Evolutionary conservation across 2,329 filamentous ascomycete species (phyloP).

Genomic region (Colletotrichum acutatum): DNA sequence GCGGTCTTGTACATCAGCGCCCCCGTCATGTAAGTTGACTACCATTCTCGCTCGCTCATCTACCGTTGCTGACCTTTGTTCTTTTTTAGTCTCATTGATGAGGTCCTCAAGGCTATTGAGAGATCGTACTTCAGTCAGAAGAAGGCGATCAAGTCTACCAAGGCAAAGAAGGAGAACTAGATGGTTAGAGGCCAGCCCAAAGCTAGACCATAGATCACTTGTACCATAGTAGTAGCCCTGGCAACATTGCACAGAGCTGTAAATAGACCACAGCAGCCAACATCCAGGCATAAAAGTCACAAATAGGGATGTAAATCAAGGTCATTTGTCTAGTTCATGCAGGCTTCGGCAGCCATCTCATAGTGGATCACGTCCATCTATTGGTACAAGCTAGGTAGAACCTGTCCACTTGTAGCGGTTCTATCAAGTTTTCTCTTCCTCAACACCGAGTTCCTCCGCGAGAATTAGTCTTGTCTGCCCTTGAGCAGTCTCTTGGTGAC

Average conservation of each 20-base stretch:
- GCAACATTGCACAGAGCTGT: conserved; percentile 31
- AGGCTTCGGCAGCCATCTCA: conserved; percentile 24
- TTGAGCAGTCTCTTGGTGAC: conserved; percentile 98
- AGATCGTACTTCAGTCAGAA: conserved; percentile 71
- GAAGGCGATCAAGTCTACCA: conserved; percentile 49
- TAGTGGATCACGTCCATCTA: conserved; percentile 43
- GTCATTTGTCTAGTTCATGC: conserved; percentile 33
- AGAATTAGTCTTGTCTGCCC: conserved; percentile 87
- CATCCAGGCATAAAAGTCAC: conserved; percentile 3
- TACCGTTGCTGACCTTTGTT: conserved; percentile 1
- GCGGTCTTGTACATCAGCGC: conserved; percentile 89
- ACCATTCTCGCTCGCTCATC: neutral
- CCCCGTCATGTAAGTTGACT: conserved; percentile 84
- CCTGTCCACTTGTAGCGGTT: conserved; percentile 33
- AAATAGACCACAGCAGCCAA: conserved; percentile 27
- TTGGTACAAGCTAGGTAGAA: conserved; percentile 47
- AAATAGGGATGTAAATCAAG: conserved; percentile 18
- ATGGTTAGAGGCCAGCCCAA: conserved; percentile 38
- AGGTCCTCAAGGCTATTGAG: conserved; percentile 83
- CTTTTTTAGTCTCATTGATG: conserved; percentile 76
- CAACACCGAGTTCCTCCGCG: neutral
- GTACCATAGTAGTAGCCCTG: conserved; percentile 40
- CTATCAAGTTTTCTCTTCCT: conserved; percentile 18
- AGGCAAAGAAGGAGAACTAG: conserved; percentile 67
- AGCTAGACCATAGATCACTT: conserved; percentile 44